Percentiles rank a stretch among this genome's conserved stretches.
phyloP scores from a whole-genome alignment of 305 asterid species.

The Vinca major region DNA sequence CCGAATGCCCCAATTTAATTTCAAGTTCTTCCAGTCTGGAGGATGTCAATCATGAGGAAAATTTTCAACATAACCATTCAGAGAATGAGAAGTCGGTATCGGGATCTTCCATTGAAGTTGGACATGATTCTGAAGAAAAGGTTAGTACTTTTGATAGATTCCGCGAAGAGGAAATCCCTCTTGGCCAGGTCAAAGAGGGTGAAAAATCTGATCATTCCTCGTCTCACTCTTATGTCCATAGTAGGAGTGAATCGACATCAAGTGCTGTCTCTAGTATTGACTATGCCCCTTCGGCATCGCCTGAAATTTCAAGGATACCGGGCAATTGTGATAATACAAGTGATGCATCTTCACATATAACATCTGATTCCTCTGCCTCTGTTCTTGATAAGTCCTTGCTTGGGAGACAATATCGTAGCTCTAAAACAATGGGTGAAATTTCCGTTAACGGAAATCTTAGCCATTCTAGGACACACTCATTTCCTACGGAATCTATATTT shows the following conservation, averaged over 20 bases:
- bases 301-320: constrained; percentile 40
- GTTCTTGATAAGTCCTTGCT: constrained; percentile 23
- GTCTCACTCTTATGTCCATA: constrained; percentile 64
- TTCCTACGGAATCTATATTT: constrained; percentile 35
- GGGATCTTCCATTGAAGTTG: constrained; percentile 26
- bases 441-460: constrained; percentile 34
- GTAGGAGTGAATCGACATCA: constrained; percentile 79
- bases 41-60: constrained; percentile 20
- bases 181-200: constrained; percentile 25
- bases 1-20: constrained; percentile 16
- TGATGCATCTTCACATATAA: constrained; percentile 32
- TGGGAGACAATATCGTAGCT: constrained; percentile 35
- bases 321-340: constrained; percentile 30
- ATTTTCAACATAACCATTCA: constrained; percentile 23
- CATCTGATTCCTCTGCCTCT: constrained; percentile 24
- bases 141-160: constrained; percentile 15
- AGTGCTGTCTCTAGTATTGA: constrained; percentile 84
- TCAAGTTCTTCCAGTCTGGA: constrained; percentile 19
- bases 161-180: constrained; percentile 26
- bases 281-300: constrained; percentile 36
- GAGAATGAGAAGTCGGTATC: constrained; percentile 27
- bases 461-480: constrained; percentile 35
- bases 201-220: constrained; percentile 46
- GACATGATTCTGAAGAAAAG: constrained; percentile 26
- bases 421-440: constrained; percentile 36